Conservation (phyloP, 2,329 filamentous ascomycete genomes). For the Sporothrix curviconia region DNA sequence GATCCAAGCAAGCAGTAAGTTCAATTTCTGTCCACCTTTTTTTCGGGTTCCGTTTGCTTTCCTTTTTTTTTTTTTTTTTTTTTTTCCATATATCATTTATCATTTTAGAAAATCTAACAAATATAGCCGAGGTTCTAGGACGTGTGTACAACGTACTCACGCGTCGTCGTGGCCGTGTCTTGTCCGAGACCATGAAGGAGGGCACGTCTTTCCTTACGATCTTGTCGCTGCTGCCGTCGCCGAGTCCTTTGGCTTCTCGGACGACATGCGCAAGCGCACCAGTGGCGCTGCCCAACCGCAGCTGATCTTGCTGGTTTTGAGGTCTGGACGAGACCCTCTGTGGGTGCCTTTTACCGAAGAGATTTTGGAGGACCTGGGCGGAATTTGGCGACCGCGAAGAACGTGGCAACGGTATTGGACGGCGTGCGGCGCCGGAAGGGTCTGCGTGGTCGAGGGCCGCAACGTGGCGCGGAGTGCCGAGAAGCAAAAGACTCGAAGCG, state of each 20-base stretch:
- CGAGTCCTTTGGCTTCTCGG: conserved; percentile 90
- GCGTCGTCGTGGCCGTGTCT: conserved; percentile 78
- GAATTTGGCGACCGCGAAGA: conserved; percentile 91
- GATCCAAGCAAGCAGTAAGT: conserved; percentile 83
- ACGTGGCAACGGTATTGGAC: conserved; percentile 94
- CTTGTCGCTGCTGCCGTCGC: conserved; percentile 81
- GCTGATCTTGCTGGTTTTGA: conserved; percentile 86
- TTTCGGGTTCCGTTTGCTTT: background rate
- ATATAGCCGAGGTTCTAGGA: conserved; percentile 78
- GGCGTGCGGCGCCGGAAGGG: conserved; percentile 81
- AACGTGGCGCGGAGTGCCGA: conserved; percentile 78
- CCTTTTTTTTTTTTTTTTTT: background rate
- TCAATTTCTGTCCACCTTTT: background rate
- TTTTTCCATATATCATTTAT: no score
- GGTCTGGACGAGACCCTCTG: conserved; percentile 93
- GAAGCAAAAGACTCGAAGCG: conserved; percentile 72
- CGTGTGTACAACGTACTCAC: conserved; percentile 98
- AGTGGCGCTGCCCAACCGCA: conserved; percentile 87
- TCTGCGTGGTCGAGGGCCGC: conserved; percentile 70
- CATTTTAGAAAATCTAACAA: no score
- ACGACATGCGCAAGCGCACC: conserved; percentile 93
- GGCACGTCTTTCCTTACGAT: conserved; percentile 97
- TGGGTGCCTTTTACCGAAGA: conserved; percentile 98
- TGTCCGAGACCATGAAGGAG: conserved; percentile 87
- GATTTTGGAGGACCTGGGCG: conserved; percentile 90